Evolutionary conservation across 306 rosid species (phyloP).

Genomic region (Lathyrus oleraceus): DNA sequence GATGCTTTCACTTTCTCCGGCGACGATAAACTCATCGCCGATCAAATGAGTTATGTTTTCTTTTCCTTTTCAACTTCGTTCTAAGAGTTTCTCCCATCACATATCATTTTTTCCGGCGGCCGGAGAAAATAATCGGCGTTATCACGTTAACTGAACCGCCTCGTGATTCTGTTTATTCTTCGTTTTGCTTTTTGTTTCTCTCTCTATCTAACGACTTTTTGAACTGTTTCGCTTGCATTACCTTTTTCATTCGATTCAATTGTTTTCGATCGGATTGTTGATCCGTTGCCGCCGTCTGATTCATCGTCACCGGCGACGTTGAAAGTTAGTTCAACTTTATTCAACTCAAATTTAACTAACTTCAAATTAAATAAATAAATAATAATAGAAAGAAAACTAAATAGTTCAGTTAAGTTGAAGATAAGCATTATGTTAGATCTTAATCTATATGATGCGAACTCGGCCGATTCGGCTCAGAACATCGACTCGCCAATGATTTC

Average conservation of each 20-base stretch:
- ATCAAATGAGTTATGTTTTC: neutral
- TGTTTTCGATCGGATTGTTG: conserved; percentile 30
- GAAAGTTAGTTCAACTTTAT: conserved; percentile 30
- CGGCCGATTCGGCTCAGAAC: conserved; percentile 55
- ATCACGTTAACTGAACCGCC: neutral
- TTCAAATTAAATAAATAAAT: neutral
- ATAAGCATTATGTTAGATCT: conserved; percentile 78
- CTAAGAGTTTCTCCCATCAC: conserved; percentile 16
- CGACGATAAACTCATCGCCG: conserved; percentile 43
- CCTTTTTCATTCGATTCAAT: neutral
- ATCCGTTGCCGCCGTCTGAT: conserved; percentile 44
- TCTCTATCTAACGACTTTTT: conserved; percentile 21
- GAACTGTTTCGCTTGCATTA: conserved; percentile 25
- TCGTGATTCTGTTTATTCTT: conserved; percentile 13
- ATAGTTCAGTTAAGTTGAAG: conserved; percentile 33
- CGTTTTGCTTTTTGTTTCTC: conserved; percentile 1
- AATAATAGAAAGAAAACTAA: neutral
- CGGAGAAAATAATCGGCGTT: conserved; percentile 38
- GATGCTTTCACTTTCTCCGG: conserved; percentile 40
- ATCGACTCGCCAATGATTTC: conserved; percentile 38
- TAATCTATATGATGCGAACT: conserved; percentile 71
- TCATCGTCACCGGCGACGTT: conserved; percentile 31
- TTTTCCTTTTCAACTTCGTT: conserved; percentile 20
- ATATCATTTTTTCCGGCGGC: neutral
- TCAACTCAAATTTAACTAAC: neutral